A percentile compares a stretch with the other conserved stretches of the same genome.
These are phyloP conservation scores for Lipomyces starkeyi DNA, from an alignment of 805 yeast species.

Conservation along the genomic window DNA sequence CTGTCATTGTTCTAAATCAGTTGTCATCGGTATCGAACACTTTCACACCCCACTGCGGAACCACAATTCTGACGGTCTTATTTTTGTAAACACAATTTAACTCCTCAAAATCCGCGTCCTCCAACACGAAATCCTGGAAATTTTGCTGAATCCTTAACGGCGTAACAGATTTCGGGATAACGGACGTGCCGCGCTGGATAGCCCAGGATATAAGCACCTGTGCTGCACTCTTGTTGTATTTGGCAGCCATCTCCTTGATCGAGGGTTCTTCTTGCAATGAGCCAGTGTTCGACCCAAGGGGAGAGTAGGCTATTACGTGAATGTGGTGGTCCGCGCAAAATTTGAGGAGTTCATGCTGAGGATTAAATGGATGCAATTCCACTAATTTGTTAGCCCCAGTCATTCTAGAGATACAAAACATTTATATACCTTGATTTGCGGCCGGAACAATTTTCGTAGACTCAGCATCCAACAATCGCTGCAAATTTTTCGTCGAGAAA, in stretches of 20 bases:
- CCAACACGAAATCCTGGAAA: constrained; percentile 50
- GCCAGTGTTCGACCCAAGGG: constrained; percentile 65
- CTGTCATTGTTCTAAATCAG: not conserved
- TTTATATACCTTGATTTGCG: constrained; percentile 57
- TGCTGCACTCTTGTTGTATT: constrained; percentile 56
- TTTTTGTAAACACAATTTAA: constrained; percentile 38
- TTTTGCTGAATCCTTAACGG: constrained; percentile 62
- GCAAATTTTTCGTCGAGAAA: constrained; percentile 51
- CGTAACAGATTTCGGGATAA: constrained; percentile 72
- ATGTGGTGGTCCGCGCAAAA: constrained; percentile 60
- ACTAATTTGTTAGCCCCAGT: constrained; percentile 42
- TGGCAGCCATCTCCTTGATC: constrained; percentile 60
- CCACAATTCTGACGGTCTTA: constrained; percentile 14
- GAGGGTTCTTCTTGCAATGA: constrained; percentile 48
- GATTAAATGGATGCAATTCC: constrained; percentile 75
- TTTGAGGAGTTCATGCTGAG: constrained; percentile 63
- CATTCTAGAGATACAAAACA: not conserved
- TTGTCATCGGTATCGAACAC: constrained; percentile 7
- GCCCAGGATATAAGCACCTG: constrained; percentile 66
- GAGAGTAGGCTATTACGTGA: constrained; percentile 74
- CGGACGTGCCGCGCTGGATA: constrained; percentile 63
- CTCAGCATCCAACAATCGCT: constrained; percentile 37
- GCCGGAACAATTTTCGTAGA: constrained; percentile 64
- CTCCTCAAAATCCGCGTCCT: constrained; percentile 51
- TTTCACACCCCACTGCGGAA: constrained; percentile 29